Conservation (phyloP, 208 protist genomes). For the Paratrypanosoma confusum region DNA sequence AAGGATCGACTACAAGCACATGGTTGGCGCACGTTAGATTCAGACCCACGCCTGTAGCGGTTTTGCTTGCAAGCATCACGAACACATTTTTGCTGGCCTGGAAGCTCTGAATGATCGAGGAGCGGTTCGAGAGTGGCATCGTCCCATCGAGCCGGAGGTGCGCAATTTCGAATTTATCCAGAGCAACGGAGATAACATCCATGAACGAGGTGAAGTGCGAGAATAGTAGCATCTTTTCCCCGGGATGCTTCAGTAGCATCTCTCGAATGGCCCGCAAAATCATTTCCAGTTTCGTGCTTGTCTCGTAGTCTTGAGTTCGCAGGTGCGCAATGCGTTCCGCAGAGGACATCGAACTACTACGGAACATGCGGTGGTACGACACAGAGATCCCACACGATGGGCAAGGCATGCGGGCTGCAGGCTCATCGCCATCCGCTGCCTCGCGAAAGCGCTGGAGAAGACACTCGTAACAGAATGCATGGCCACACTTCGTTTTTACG, state of each 20-base stretch:
- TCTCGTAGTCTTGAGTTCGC: conserved; percentile 49
- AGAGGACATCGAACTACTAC: conserved; percentile 34
- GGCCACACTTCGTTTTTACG: conserved; percentile 61
- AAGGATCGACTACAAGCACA: conserved; percentile 92
- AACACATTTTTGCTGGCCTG: conserved; percentile 35
- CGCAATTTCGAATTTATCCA: conserved; percentile 52
- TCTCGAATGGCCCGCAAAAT: conserved; percentile 58
- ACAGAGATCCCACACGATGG: conserved; percentile 38
- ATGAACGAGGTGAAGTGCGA: conserved; percentile 97
- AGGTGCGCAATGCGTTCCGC: conserved; percentile 65
- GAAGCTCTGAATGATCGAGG: conserved; percentile 70
- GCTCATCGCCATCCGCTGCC: conserved; percentile 55
- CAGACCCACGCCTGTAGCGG: conserved; percentile 94
- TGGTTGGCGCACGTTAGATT: conserved; percentile 95
- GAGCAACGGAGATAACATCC: conserved; percentile 86
- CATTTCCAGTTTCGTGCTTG: conserved; percentile 79
- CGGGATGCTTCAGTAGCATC: conserved; percentile 51
- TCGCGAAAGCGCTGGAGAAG: conserved; percentile 68
- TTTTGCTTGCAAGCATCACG: conserved; percentile 91
- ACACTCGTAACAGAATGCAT: conserved; percentile 84
- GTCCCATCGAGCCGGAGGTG: conserved; percentile 87
- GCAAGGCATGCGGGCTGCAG: conserved; percentile 44
- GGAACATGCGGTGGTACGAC: conserved; percentile 53
- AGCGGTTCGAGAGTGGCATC: conserved; percentile 68
- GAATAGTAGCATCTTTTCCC: conserved; percentile 95